Conservation (phyloP, 805 yeast species). For the Hanseniaspora taiwanica region DNA sequence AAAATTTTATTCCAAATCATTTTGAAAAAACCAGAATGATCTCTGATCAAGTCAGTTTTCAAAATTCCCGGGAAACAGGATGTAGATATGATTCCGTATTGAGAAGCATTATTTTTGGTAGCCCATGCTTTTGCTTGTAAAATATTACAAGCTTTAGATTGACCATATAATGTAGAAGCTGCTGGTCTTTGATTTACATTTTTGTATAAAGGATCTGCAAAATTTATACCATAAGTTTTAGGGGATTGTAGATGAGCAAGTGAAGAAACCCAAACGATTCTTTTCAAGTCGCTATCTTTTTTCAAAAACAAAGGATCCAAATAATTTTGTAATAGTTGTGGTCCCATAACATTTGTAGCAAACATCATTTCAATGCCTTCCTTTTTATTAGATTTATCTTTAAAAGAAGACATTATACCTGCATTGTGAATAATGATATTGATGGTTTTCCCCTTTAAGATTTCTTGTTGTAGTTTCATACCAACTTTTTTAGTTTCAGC, state of each 20-base stretch:
- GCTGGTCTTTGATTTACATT: constrained; percentile 12
- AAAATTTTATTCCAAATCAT: constrained; percentile 7
- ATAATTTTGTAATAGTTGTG: constrained; percentile 26
- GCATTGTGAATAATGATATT: constrained; percentile 26
- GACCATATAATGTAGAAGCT: constrained; percentile 20
- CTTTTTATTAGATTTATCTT: constrained; percentile 14
- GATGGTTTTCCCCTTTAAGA: constrained; percentile 12
- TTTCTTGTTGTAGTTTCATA: constrained; percentile 9
- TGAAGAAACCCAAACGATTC: constrained; percentile 30
- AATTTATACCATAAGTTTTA: constrained; percentile 20
- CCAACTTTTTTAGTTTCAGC: constrained; percentile 22
- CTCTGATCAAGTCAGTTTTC: constrained; percentile 21
- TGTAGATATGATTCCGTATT: constrained; percentile 21
- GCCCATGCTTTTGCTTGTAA: constrained; percentile 26
- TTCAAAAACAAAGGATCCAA: constrained; percentile 25
- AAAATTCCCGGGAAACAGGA: constrained; percentile 27
- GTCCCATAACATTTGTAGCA: constrained; percentile 27
- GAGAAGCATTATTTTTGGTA: constrained; percentile 14
- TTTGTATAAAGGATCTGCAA: constrained; percentile 19
- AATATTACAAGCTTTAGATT: constrained; percentile 27
- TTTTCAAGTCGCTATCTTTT: constrained; percentile 19
- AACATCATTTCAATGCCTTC: constrained; percentile 28
- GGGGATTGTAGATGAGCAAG: constrained; percentile 21
- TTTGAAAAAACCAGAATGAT: constrained; percentile 9
- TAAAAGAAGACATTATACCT: constrained; percentile 23